Evolutionary conservation across 164 flowering plant genomes (phyloP).

Genomic region (Stephania yunnanensis): DNA sequence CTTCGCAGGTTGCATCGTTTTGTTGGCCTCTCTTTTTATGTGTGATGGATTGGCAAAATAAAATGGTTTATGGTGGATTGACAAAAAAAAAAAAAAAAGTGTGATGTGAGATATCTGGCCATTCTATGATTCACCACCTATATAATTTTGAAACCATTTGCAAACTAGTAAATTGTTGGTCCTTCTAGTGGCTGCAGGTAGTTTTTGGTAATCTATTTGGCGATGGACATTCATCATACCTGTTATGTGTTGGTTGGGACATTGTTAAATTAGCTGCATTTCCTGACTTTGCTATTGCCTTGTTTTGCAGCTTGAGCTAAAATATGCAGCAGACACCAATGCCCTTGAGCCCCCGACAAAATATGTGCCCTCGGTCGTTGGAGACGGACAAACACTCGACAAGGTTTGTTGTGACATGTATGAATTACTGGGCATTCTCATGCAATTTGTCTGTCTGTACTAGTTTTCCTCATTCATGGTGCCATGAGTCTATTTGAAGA

Average conservation of each 20-base stretch:
- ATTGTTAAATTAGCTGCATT: not conserved
- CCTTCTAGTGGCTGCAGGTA: not conserved
- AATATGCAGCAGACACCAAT: constrained; percentile 61
- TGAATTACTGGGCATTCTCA: too few relatives aligned
- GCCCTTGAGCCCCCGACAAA: constrained; percentile 72
- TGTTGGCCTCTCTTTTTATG: too few relatives aligned
- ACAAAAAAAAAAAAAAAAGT: too few relatives aligned
- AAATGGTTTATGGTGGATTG: too few relatives aligned
- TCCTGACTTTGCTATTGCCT: not conserved
- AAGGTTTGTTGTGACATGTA: constrained; percentile 38
- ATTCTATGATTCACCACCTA: not conserved
- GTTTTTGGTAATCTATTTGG: not conserved
- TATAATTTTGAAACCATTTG: not conserved
- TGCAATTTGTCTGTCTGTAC: too few relatives aligned
- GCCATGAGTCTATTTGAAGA: too few relatives aligned
- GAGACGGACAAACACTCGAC: constrained; percentile 70
- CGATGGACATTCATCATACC: not conserved
- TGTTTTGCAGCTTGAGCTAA: constrained; percentile 66
- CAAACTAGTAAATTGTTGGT: not conserved
- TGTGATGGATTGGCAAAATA: too few relatives aligned
- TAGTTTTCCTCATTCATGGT: too few relatives aligned
- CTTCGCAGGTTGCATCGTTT: too few relatives aligned
- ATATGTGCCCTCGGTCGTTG: constrained; percentile 92
- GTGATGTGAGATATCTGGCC: not conserved
- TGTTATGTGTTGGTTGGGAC: not conserved